phyloP scores from a whole-genome alignment of 768 basidiomycete species.

The Lepiota brunneoincarnata region DNA sequence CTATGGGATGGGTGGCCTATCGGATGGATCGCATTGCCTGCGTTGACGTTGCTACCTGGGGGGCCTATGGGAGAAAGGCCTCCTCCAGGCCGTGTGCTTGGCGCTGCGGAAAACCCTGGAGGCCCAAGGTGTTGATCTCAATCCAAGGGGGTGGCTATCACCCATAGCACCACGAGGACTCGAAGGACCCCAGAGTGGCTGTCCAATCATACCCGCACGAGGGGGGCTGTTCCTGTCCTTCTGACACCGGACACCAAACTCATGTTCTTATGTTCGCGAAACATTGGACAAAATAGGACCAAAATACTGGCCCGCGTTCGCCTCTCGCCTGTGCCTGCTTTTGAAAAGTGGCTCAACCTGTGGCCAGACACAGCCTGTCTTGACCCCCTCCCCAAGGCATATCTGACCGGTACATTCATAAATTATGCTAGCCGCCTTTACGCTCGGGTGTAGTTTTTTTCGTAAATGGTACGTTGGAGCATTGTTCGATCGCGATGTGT shows the following conservation, averaged over 20 bases:
- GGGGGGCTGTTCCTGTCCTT: conserved; percentile 27
- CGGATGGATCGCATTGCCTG: conserved; percentile 15
- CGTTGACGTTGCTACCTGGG: conserved; percentile 6
- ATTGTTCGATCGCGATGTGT: background rate
- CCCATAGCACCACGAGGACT: conserved; percentile 13
- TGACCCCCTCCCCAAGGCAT: no score
- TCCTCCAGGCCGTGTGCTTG: conserved; percentile 18
- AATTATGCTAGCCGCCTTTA: conserved; percentile 51
- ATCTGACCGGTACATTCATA: conserved; percentile 59
- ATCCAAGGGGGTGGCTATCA: conserved; percentile 9
- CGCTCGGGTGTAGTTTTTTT: conserved; percentile 67
- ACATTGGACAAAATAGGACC: no score
- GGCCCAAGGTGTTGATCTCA: conserved; percentile 24
- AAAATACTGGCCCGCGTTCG: no score
- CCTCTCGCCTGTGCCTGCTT: no score
- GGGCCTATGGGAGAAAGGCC: conserved; percentile 27
- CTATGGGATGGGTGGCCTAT: conserved; percentile 15
- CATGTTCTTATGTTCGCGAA: no score
- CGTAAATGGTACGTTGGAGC: conserved; percentile 38
- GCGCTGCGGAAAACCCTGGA: conserved; percentile 15
- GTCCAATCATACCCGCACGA: conserved; percentile 9
- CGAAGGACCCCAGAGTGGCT: conserved; percentile 9
- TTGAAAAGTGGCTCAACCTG: no score
- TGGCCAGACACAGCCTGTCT: no score
- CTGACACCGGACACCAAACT: conserved; percentile 58